Base-by-base conservation (phyloP, 1,139 yeast species). In the Maudiozyma humilis region DNA sequence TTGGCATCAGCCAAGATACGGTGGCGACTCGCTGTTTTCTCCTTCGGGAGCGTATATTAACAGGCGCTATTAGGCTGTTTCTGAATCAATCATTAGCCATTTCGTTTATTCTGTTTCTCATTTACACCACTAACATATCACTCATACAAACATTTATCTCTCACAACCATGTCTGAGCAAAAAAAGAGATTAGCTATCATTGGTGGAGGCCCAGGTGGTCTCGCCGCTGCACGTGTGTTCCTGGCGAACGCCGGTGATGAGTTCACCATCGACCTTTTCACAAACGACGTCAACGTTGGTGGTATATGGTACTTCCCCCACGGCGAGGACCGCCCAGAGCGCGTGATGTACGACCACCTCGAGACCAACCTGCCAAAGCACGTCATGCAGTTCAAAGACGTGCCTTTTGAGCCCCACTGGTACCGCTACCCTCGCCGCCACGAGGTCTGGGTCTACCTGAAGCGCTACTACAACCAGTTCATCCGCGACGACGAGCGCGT, bases 191-290 rank as follows among this genome's bases (percentile, higher is more conserved):
- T 60, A 20, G 62, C 59, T n/a, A 52, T 60, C 16, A 53, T 60
- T 30, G 64, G 64, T 14, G 60, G 55, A 17, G 64, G 64, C 3
- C 63, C 64, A 13, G 62, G 56, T 30, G 64, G 64, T 5, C 47
- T 60, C 15, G 62, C 57, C 2, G 44, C 60, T 3, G 56, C 62
- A 0, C 49, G 62, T 31, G 63, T 54, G 4, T 52, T 60, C 25
- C 44, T 54, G 18, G 53, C 48, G 29, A 56, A 56, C 37, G 46
- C 50, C n/a, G 38, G 33, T 19, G 40, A 47, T 6, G 39, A 48
- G 12, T 46, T 48, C 40, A 43, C 50, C 16, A 49, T 60, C 20
- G 54, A 54, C 10, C 20, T 58, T 27, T 57, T 53, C 43, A 63
- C 56, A 17, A 43, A 42, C 13, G 53, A 55, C 32, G 25, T 38